Evolutionary conservation across 768 basidiomycete species (phyloP).

Genomic region (Leccinum olivaceopallidum): DNA sequence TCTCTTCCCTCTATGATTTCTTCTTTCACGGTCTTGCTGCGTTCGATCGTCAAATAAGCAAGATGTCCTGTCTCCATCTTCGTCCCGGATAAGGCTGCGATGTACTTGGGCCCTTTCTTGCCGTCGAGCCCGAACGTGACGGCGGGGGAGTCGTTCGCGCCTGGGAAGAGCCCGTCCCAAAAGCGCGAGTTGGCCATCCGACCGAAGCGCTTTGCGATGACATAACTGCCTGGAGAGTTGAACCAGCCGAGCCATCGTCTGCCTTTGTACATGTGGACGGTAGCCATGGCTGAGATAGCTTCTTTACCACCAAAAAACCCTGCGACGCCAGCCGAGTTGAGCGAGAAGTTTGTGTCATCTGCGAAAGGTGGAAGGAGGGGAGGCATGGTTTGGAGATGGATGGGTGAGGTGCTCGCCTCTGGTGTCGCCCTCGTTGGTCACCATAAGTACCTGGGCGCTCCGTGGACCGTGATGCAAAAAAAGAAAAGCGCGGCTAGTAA

Average conservation of each 20-base stretch:
- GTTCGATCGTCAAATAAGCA: conserved; percentile 26
- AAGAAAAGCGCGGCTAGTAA: background rate
- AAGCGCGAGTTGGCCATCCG: conserved; percentile 30
- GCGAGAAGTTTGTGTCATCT: conserved; percentile 10
- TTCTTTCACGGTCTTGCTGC: background rate
- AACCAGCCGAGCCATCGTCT: conserved; percentile 37
- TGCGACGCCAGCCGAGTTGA: conserved; percentile 34
- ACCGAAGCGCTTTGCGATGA: conserved; percentile 34
- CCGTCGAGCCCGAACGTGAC: conserved; percentile 33
- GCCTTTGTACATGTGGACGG: conserved; percentile 31
- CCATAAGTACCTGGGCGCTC: conserved; percentile 4
- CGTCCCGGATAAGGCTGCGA: conserved; percentile 33
- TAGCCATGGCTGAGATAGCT: conserved; percentile 37
- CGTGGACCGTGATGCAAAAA: background rate
- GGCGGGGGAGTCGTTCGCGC: conserved; percentile 25
- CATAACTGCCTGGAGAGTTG: conserved; percentile 37
- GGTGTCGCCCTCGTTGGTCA: background rate
- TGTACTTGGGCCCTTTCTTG: conserved; percentile 29
- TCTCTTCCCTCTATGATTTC: background rate
- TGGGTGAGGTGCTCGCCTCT: background rate
- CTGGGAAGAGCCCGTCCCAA: conserved; percentile 37
- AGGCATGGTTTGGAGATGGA: conserved; percentile 5
- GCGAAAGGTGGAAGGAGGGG: conserved; percentile 14
- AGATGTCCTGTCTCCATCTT: conserved; percentile 30
- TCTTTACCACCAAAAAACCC: conserved; percentile 40